phyloP scores from a whole-genome alignment of 345 rosid species.

The Lepidium sativum region DNA sequence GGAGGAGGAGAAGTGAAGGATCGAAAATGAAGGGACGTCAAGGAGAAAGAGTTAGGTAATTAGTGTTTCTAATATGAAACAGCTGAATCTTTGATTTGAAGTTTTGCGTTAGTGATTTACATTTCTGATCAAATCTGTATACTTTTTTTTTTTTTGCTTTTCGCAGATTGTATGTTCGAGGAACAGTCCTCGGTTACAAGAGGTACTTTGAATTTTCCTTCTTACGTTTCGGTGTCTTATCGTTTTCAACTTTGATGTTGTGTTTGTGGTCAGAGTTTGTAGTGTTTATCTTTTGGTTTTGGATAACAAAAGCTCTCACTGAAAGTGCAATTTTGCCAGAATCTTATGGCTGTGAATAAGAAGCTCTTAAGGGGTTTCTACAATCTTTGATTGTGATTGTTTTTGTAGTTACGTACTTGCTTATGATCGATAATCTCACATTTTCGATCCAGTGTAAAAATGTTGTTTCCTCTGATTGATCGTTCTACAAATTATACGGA shows the following conservation, averaged over 20 bases:
- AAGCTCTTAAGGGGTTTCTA: background rate
- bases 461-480: background rate
- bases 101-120: background rate
- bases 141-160: background rate
- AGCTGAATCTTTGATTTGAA: background rate
- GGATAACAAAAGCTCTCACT: background rate
- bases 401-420: background rate
- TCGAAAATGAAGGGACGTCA: constrained; percentile 75
- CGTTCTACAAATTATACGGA: background rate
- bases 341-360: too few relatives aligned
- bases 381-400: background rate
- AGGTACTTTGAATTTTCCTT: constrained; percentile 30
- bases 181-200: constrained; percentile 83
- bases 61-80: background rate
- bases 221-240: background rate
- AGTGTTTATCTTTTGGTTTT: background rate
- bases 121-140: background rate
- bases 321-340: background rate
- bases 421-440: too few relatives aligned
- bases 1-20: constrained; percentile 21
- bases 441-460: too few relatives aligned
- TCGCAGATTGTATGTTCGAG: constrained; percentile 75
- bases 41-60: constrained; percentile 91
- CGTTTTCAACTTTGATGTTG: background rate
- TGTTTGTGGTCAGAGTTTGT: background rate